These are phyloP conservation scores for Parastagonospora avenae DNA, from an alignment of 2,329 filamentous ascomycete genomes.

Conservation along the genomic window DNA sequence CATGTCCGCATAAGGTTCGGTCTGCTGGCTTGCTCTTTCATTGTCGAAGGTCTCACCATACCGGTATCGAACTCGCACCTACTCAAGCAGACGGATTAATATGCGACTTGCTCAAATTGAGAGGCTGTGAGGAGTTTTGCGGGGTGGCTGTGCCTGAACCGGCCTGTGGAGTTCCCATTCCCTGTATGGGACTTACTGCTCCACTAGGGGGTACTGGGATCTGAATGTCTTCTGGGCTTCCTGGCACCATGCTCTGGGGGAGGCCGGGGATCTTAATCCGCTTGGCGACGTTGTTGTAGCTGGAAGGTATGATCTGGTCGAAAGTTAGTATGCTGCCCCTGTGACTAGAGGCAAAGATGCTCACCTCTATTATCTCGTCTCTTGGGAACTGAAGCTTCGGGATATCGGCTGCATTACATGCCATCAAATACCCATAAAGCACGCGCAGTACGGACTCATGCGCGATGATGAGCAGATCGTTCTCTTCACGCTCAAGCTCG, in stretches of 20 bases:
- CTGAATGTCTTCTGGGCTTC: slow-evolving; percentile 79
- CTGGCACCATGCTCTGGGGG: slow-evolving; percentile 70
- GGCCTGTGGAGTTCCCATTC: slow-evolving; percentile 45
- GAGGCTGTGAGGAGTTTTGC: slow-evolving; percentile 21
- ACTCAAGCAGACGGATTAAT: slow-evolving; percentile 37
- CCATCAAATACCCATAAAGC: slow-evolving; percentile 97
- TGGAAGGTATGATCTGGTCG: slow-evolving; percentile 82
- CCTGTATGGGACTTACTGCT: slow-evolving; percentile 49
- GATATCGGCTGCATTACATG: slow-evolving; percentile 93
- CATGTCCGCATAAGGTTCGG: too few relatives aligned
- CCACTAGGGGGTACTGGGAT: slow-evolving; percentile 72
- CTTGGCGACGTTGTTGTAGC: slow-evolving; percentile 95
- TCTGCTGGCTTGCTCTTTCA: slow-evolving; percentile 21
- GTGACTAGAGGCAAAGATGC: slow-evolving; percentile 20
- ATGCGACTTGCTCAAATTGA: slow-evolving; percentile 34
- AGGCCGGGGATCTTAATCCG: slow-evolving; percentile 81
- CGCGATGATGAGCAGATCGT: slow-evolving; percentile 96
- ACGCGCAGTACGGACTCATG: slow-evolving; percentile 98
- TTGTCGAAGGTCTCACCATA: slow-evolving; percentile 28
- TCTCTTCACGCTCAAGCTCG: slow-evolving; percentile 94
- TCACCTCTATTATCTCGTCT: slow-evolving; percentile 91
- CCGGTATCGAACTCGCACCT: slow-evolving; percentile 15
- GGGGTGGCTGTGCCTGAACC: slow-evolving; percentile 37
- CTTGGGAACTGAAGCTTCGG: slow-evolving; percentile 91
- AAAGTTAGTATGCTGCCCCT: background rate